A percentile compares a stretch with the other conserved stretches of the same genome.
phyloP scores from a whole-genome alignment of 768 basidiomycete species.

The Russula emetica region DNA sequence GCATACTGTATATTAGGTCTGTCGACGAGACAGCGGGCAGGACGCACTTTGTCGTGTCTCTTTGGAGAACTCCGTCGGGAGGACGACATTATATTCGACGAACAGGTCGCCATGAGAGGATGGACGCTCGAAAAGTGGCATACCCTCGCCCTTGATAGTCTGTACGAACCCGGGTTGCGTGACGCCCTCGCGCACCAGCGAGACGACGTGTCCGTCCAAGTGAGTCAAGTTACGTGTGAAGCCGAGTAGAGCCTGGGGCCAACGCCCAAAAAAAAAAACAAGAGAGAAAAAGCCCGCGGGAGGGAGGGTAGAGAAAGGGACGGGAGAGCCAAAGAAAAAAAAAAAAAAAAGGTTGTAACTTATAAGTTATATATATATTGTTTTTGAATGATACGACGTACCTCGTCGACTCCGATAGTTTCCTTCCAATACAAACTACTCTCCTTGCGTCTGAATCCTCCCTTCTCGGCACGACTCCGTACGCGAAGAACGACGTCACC shows the following conservation, averaged over 20 bases:
- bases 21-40: background rate
- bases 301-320: no score
- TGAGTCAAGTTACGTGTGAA: conserved; percentile 90
- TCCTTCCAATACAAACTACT: conserved; percentile 88
- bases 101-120: conserved; percentile 73
- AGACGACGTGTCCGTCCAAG: conserved; percentile 79
- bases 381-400: conserved; percentile 32
- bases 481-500: conserved; percentile 90
- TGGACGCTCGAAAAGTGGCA: conserved; percentile 61
- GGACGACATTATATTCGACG: conserved; percentile 88
- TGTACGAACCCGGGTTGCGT: conserved; percentile 95
- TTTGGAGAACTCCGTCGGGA: conserved; percentile 68
- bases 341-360: no score
- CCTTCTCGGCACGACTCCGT: conserved; percentile 68
- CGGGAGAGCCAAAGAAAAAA: no score
- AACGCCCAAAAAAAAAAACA: background rate
- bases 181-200: conserved; percentile 66
- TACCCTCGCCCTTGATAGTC: conserved; percentile 81
- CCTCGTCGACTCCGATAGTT: conserved; percentile 88
- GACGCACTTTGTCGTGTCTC: conserved; percentile 73
- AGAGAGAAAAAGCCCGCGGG: background rate
- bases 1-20: background rate
- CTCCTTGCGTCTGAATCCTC: conserved; percentile 87
- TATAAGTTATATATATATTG: background rate
- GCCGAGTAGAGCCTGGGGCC: conserved; percentile 82